Base-by-base conservation (phyloP, 2,329 filamentous ascomycete species). In the Trichoderma guizhouense region DNA sequence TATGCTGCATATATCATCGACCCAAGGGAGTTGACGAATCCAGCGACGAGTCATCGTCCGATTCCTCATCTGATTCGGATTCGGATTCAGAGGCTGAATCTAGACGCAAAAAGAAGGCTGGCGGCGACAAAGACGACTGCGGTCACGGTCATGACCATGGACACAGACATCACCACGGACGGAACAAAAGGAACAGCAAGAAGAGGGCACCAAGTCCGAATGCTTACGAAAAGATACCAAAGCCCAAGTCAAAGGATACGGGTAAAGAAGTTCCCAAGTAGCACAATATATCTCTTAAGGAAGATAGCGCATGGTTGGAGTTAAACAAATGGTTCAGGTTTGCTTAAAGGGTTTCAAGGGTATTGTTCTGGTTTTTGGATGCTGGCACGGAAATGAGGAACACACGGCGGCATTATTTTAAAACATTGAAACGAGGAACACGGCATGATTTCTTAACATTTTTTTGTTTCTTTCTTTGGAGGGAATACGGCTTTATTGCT, bases 1-100 rank as follows among this genome's bases (percentile, higher is more conserved):
- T 98, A n/a, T 99, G 96, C 87, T 99, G 96, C 82, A 99, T 99
- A 81, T 99, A 98, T 83, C 95, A 98, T 84, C 92, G 92, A 73
- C 91, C 94, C 7, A 92, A 92, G 76, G 89, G 87, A 12, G 90
- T 94, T 5, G 94, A 92, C 79, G 95, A 98, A 81, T 96, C 93
- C 36, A 94, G 91, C 75, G 89, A 90, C 75, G 89, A 91, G 65
- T 69, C 88, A 3, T 89, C 85, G 0, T 87, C 75, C 1, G 71
- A 66, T 34, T 72, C 85, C 26, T 90, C 89, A 15, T 86, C 86
- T 60, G 39, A 43, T 43, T 85, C 84, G 7, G 85, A 86, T 36
- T 88, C 86, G 1, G 88, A 90, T 73, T 88, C 86, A n/a, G 79
- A 81, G 18, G 57, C 18, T 7, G 78, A 79, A 70, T 75, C 76